These are phyloP conservation scores for Colletotrichum sp. DNA, from an alignment of 2,329 filamentous ascomycete genomes.

Conservation along the genomic window DNA sequence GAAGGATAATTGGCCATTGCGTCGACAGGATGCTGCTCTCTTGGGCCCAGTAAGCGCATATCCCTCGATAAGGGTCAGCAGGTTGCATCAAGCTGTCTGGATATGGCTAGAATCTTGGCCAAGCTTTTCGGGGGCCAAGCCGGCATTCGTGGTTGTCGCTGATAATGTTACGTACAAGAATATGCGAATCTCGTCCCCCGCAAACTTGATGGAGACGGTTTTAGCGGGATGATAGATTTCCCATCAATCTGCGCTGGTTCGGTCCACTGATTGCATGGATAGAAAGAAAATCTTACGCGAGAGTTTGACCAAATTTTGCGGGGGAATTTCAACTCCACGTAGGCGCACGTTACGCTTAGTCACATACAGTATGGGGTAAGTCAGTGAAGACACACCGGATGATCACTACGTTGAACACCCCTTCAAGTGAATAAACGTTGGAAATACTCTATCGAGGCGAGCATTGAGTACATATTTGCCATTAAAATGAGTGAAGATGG, in stretches of 20 bases:
- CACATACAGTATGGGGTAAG: not conserved
- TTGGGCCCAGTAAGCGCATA: not conserved
- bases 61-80: not conserved
- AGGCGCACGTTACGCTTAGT: not conserved
- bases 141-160: not conserved
- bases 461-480: no score
- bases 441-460: not conserved
- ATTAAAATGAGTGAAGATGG: not conserved
- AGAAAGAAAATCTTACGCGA: constrained; percentile 15
- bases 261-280: constrained; percentile 5
- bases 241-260: not conserved
- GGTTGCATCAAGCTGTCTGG: not conserved
- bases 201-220: not conserved
- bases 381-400: not conserved
- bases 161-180: not conserved
- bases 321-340: not conserved
- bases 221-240: not conserved
- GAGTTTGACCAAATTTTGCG: constrained; percentile 3
- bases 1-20: not conserved
- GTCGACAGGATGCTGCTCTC: not conserved
- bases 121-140: not conserved
- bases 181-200: not conserved
- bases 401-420: not conserved
- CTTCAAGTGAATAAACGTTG: not conserved
- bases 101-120: not conserved